phyloP scores from a whole-genome alignment of 495 filamentous ascomycete genomes.

The Neurospora sp. region DNA sequence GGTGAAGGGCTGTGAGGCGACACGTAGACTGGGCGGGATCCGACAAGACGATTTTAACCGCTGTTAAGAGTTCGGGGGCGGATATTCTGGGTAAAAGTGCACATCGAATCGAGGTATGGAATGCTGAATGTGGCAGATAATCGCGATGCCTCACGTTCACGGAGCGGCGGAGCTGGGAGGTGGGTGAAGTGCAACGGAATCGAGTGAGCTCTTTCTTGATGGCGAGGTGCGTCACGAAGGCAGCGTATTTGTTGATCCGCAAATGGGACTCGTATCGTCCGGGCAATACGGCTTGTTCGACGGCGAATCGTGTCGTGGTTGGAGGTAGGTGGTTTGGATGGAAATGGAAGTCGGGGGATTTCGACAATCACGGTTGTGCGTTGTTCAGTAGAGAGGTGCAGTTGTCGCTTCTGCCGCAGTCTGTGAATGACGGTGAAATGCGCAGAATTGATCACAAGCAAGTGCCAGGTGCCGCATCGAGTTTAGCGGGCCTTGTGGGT shows the following conservation, averaged over 20 bases:
- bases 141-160: neutral
- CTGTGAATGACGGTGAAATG: neutral
- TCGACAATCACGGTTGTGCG: neutral
- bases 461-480: neutral
- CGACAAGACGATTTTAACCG: neutral
- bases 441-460: neutral
- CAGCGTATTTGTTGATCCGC: neutral
- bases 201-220: neutral
- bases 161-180: neutral
- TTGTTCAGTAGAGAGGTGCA: neutral
- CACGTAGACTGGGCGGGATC: neutral
- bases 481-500: neutral
- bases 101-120: neutral
- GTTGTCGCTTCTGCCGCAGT: neutral
- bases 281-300: neutral
- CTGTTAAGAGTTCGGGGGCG: neutral
- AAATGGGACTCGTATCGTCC: neutral
- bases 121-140: neutral
- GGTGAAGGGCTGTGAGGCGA: neutral
- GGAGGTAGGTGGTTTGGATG: neutral
- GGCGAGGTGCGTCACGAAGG: neutral
- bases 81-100: neutral
- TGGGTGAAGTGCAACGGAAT: neutral
- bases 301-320: neutral
- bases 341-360: neutral